phyloP scores from a whole-genome alignment of 139 green algal species.

The Auxenochlorella pyrenoidosa region DNA sequence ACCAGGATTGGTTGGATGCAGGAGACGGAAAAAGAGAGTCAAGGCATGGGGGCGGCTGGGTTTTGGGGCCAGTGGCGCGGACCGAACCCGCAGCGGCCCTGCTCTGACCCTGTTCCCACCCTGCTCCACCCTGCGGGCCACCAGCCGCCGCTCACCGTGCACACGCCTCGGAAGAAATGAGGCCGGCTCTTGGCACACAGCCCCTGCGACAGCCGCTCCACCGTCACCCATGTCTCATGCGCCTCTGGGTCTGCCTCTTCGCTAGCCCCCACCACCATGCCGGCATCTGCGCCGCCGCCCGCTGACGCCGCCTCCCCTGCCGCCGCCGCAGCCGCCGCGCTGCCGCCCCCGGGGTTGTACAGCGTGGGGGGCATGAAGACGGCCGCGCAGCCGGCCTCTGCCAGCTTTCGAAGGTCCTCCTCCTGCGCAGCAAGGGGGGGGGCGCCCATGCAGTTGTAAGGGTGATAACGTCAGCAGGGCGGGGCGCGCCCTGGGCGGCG shows the following conservation, averaged over 20 bases:
- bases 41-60: no score
- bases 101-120: no score
- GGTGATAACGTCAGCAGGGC: no score
- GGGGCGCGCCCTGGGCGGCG: no score
- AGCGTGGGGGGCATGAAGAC: constrained; percentile 73
- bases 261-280: constrained; percentile 67
- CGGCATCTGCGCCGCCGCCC: constrained; percentile 31
- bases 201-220: constrained; percentile 82
- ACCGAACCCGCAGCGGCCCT: no score
- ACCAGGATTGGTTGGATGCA: no score
- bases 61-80: no score
- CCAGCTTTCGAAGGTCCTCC: constrained; percentile 80
- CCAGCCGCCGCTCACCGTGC: constrained; percentile 80
- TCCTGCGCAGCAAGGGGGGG: constrained; percentile 48
- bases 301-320: not conserved
- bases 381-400: constrained; percentile 66
- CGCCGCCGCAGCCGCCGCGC: not conserved
- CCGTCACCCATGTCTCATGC: constrained; percentile 86
- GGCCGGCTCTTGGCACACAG: constrained; percentile 89
- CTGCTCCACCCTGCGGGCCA: no score
- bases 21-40: no score
- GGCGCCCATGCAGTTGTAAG: not conserved
- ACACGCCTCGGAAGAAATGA: constrained; percentile 98
- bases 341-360: constrained; percentile 21
- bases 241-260: constrained; percentile 38